Evolutionary conservation across 2,329 filamentous ascomycete species (phyloP), one percentile per base, ranked within the genome.

Genomic region (Thermothelomyces thermophilus): DNA sequence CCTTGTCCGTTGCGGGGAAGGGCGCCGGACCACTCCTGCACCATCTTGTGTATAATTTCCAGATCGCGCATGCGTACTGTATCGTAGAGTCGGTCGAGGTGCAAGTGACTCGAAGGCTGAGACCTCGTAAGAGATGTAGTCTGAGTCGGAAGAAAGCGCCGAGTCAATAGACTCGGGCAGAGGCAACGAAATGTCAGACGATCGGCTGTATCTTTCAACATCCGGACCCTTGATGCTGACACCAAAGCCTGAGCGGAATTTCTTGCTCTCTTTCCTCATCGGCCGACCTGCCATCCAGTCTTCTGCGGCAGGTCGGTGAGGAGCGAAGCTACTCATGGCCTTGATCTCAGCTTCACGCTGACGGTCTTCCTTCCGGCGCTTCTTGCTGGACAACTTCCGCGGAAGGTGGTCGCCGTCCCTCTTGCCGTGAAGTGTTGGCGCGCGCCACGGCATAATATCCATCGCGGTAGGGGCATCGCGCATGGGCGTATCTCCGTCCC

Each of bases 261-360:
- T 82, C 66, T 82, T 84, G 63, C 78, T 86, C 58, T 88, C 77
- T 65, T 73, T 73, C 73, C 74, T 79, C 61, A 76, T 67, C 1
- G 74, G 77, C 51, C 80, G 76, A 40, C 86, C 76, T 40, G 80
- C 72, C 46, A 77, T 77, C 65, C 76, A 79, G 28, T 74, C 72
- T 53, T 83, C 77, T 41, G 77, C 75, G 10, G 76, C 76, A 5
- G 83, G 75, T 45, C 86, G 79, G 46, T 82, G 70, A 5, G 87
- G 82, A 58, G 84, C 77, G 53, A 77, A 78, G 35, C 81, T 79
- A 62, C 81, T 86, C 86, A 96, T 87, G 47, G 87, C 83, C 63
- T 84, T 87, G 63, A 96, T 90, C 68, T 95, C 89, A 55, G 87
- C 87, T 68, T 95, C 90, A 50, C 91, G 79, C 51, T 85, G 76